A percentile compares a stretch with the other conserved stretches of the same genome.
Evolutionary conservation across 1,284 basidiomycete genomes (phyloP).

Genomic region (Microbotryum violaceum): DNA sequence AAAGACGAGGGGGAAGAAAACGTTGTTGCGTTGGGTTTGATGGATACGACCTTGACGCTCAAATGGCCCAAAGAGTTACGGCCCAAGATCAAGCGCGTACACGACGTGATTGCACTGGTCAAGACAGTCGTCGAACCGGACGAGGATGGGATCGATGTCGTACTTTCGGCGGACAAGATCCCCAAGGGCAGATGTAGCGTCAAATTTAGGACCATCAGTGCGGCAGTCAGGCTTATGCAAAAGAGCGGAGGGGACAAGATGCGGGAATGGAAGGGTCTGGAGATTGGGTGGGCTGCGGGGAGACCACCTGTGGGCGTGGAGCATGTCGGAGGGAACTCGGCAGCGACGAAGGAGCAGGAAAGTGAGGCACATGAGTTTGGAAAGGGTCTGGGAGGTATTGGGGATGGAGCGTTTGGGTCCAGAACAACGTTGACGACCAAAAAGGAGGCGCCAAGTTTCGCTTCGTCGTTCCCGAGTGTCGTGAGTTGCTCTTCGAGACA

Average conservation of each 20-base stretch:
- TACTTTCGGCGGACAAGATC: conserved; percentile 28
- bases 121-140: conserved; percentile 6
- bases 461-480: conserved; percentile 2
- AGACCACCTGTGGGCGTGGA: conserved; percentile 16
- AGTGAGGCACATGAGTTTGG: not conserved
- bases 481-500: conserved; percentile 1
- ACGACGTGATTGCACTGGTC: conserved; percentile 1
- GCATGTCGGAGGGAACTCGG: not conserved
- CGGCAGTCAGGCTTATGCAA: conserved; percentile 26
- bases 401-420: not conserved
- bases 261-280: conserved; percentile 20
- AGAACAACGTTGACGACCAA: not conserved
- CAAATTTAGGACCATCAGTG: conserved; percentile 22
- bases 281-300: conserved; percentile 31
- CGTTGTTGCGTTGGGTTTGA: conserved; percentile 24
- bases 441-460: not conserved
- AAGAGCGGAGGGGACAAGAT: not conserved
- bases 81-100: conserved; percentile 2
- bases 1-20: not conserved
- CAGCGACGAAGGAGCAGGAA: not conserved
- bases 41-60: conserved; percentile 34
- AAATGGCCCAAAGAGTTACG: conserved; percentile 27
- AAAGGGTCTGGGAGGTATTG: not conserved
- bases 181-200: conserved; percentile 23
- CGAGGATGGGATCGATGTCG: conserved; percentile 25